Base-by-base conservation (phyloP, 306 rosid genomes). In the Gastrolobium bilobum region DNA sequence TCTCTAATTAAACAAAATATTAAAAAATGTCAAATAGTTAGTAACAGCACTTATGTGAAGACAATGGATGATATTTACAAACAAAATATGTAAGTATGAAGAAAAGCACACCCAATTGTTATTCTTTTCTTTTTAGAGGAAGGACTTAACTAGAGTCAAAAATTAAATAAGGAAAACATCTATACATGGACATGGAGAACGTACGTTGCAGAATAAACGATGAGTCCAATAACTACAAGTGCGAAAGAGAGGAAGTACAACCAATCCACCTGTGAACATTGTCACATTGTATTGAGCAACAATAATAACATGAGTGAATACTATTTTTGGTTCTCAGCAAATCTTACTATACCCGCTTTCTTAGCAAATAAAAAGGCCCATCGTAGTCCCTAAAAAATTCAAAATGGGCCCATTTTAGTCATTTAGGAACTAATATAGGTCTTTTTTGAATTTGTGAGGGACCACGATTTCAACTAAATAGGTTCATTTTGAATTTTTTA, bases 221-320 rank as follows among this genome's bases (percentile, higher is more conserved):
- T 13, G 56, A 91, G 88, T 1, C 96, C 93, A 39, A 87, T 46
- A 15, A 77, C 87, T 6, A 84, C 89, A 35, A 79, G 0, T 10
- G 82, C 72, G 33, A 89, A 91, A 7, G 96, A 77, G 2, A 91
- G 4, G 60, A 74, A 89, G 88, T 89, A 91, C 65, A 91, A 63
- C 96, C 93, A 89, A 48, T 84, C 91, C 20, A 91, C 96, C 93
- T 87, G 86, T 38, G 67, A 40, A 78, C 0, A 47, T 8, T 52
- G 72, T 67, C 80, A 78, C 38, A 52, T 71, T 65, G 10, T 37
- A 26, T 80, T 43, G 4, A 54, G 10, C 40, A 9, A 50, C 4
- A 68, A 38, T 31, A 75, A 33, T 29, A 38, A 7, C n/a, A n/a
- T n/a, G n/a, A n/a, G n/a, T n/a, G n/a, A n/a, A n/a, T n/a, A n/a